A percentile compares a stretch with the other conserved stretches of the same genome.
Conservation (phyloP, 2,329 filamentous ascomycete genomes). For the Nigrospora osmanthi region DNA sequence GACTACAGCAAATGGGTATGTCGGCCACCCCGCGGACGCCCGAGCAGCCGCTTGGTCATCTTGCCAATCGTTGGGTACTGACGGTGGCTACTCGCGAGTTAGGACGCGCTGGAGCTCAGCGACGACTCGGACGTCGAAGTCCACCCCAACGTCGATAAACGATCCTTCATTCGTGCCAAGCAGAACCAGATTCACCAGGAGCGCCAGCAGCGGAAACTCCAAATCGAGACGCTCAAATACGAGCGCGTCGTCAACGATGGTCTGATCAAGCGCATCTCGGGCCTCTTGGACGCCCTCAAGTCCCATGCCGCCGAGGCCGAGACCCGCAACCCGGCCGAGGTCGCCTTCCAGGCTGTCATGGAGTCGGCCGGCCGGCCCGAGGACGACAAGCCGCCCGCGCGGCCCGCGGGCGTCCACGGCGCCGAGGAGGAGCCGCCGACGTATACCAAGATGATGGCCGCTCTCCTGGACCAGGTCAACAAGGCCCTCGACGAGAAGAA, state of each 20-base stretch:
- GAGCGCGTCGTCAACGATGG: slow-evolving; percentile 90
- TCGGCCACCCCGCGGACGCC: background rate
- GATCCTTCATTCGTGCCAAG: slow-evolving; percentile 96
- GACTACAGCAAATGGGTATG: slow-evolving; percentile 64
- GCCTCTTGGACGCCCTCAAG: slow-evolving; percentile 66
- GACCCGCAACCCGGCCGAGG: slow-evolving; percentile 62
- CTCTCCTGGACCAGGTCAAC: slow-evolving; percentile 89
- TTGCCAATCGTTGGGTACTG: slow-evolving; percentile 1
- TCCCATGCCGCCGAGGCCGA: slow-evolving; percentile 63
- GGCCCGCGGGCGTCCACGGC: slow-evolving; percentile 72
- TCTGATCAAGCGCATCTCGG: slow-evolving; percentile 74
- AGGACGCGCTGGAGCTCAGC: slow-evolving; percentile 90
- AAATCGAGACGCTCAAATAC: slow-evolving; percentile 89
- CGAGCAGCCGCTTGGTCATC: background rate
- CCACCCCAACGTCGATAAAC: slow-evolving; percentile 97
- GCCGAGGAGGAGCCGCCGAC: slow-evolving; percentile 68
- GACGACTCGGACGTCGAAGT: slow-evolving; percentile 98
- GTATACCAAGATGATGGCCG: slow-evolving; percentile 98
- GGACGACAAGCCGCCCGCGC: slow-evolving; percentile 65
- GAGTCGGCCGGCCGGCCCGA: slow-evolving; percentile 66
- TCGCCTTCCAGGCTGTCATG: slow-evolving; percentile 85
- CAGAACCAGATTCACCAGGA: slow-evolving; percentile 95
- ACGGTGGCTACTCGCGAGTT: background rate
- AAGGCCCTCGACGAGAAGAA: slow-evolving; percentile 72
- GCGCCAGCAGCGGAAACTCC: slow-evolving; percentile 73